Conservation (phyloP, 1,139 yeast genomes). For the Sugiyamaella xylanicola region DNA sequence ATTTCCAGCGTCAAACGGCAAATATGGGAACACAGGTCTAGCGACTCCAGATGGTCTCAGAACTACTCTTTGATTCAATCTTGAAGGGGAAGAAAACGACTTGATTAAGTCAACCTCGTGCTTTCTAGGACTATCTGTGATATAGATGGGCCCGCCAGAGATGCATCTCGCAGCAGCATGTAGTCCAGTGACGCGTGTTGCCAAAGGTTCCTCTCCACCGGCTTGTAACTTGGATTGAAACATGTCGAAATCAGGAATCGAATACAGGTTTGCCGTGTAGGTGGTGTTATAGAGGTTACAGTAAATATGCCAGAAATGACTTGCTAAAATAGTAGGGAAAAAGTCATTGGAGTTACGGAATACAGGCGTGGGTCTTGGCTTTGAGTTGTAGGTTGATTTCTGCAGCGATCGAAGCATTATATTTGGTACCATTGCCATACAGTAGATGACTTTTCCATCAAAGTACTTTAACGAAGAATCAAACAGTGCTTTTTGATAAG, state of each 20-base stretch:
- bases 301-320: constrained; percentile 41
- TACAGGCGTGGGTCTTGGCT: constrained; percentile 25
- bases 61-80: constrained; percentile 26
- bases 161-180: constrained; percentile 40
- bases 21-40: constrained; percentile 32
- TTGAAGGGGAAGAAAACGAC: constrained; percentile 29
- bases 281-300: constrained; percentile 36
- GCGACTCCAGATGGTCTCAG: constrained; percentile 31
- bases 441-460: constrained; percentile 37
- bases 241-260: constrained; percentile 41
- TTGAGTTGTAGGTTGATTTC: not conserved
- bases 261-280: constrained; percentile 34
- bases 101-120: constrained; percentile 33
- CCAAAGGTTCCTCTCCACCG: constrained; percentile 19
- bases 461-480: constrained; percentile 31
- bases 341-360: constrained; percentile 40
- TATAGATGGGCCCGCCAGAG: constrained; percentile 40
- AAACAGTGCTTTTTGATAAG: constrained; percentile 37
- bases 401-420: constrained; percentile 31
- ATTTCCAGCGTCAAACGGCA: constrained; percentile 21
- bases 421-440: constrained; percentile 40
- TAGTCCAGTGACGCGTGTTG: constrained; percentile 26
- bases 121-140: constrained; percentile 35
- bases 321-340: constrained; percentile 33
- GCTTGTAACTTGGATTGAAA: constrained; percentile 34